These are phyloP conservation scores for Candida easanensis DNA, from an alignment of 805 yeast genomes.

Conservation along the genomic window DNA sequence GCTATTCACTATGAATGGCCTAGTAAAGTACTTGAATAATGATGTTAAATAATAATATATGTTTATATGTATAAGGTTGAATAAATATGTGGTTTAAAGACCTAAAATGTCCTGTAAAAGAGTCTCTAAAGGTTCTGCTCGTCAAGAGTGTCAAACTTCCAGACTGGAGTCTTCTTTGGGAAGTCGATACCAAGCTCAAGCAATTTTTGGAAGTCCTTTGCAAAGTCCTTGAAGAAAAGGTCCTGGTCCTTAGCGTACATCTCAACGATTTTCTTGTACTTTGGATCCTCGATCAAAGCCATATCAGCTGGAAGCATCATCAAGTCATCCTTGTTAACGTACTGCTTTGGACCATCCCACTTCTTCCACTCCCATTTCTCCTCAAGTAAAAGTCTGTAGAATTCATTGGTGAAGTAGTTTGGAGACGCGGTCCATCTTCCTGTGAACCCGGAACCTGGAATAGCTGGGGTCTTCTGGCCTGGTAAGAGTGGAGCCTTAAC, in stretches of 20 bases:
- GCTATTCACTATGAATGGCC: too few species aligned
- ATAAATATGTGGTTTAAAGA: too few species aligned
- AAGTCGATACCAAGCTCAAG: constrained; percentile 75
- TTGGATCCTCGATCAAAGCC: constrained; percentile 61
- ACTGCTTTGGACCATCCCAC: constrained; percentile 64
- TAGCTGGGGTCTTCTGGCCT: constrained; percentile 17
- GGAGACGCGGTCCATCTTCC: constrained; percentile 91
- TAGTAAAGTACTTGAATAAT: too few species aligned
- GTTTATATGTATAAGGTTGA: too few species aligned
- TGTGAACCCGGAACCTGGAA: constrained; percentile 67
- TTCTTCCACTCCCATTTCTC: constrained; percentile 52
- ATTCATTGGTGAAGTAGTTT: constrained; percentile 71
- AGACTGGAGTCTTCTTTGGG: constrained; percentile 37
- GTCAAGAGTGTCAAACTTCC: constrained; percentile 62
- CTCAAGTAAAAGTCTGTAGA: constrained; percentile 54
- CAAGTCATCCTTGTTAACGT: constrained; percentile 55
- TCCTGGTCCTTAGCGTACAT: constrained; percentile 65
- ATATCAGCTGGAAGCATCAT: constrained; percentile 90
- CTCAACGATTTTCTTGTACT: constrained; percentile 59
- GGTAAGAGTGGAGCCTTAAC: constrained; percentile 33
- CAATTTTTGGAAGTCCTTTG: constrained; percentile 63
- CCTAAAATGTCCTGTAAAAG: too few species aligned
- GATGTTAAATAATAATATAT: too few species aligned
- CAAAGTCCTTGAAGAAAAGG: constrained; percentile 60
- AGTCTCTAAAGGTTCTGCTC: too few species aligned